Conservation (phyloP, 805 yeast species). For the Yamadazyma sp. region DNA sequence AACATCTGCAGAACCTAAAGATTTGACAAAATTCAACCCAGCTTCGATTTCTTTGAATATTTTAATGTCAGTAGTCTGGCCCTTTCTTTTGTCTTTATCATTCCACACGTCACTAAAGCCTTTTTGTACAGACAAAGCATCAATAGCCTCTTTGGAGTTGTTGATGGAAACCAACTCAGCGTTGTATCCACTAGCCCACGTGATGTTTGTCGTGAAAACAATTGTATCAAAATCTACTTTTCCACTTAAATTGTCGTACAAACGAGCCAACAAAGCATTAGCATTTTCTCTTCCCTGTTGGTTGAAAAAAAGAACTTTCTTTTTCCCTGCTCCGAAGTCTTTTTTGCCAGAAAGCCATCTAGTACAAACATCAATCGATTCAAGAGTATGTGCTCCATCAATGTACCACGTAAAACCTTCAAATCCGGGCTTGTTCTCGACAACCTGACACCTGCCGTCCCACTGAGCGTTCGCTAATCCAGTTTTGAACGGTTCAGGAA, state of each 20-base stretch:
- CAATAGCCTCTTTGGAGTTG: conserved; percentile 75
- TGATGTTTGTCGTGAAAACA: conserved; percentile 86
- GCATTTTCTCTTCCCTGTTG: conserved; percentile 91
- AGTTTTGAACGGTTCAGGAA: conserved; percentile 50
- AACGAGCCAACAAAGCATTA: conserved; percentile 53
- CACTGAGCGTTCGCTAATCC: conserved; percentile 74
- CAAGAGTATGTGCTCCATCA: conserved; percentile 96
- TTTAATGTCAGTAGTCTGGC: conserved; percentile 36
- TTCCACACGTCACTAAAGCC: conserved; percentile 71
- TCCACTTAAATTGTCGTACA: conserved; percentile 42
- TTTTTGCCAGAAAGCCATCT: conserved; percentile 59
- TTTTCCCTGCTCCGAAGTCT: conserved; percentile 17
- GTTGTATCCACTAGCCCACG: conserved; percentile 86
- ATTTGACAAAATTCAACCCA: conserved; percentile 32
- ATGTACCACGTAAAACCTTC: conserved; percentile 67
- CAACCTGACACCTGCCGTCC: conserved; percentile 95
- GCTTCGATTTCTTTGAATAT: conserved; percentile 75
- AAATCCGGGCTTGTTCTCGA: conserved; percentile 43
- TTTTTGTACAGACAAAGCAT: conserved; percentile 78
- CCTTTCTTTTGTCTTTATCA: conserved; percentile 30
- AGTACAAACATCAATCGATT: conserved; percentile 80
- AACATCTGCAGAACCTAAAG: conserved; percentile 50
- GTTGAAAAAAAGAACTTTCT: conserved; percentile 71
- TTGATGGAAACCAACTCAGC: conserved; percentile 85
- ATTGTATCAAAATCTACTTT: conserved; percentile 65